Percentiles rank a stretch among this genome's conserved stretches.
These are phyloP conservation scores for Aphanomyces stellatus DNA, from an alignment of 352 stramenopile genomes.

Conservation along the genomic window DNA sequence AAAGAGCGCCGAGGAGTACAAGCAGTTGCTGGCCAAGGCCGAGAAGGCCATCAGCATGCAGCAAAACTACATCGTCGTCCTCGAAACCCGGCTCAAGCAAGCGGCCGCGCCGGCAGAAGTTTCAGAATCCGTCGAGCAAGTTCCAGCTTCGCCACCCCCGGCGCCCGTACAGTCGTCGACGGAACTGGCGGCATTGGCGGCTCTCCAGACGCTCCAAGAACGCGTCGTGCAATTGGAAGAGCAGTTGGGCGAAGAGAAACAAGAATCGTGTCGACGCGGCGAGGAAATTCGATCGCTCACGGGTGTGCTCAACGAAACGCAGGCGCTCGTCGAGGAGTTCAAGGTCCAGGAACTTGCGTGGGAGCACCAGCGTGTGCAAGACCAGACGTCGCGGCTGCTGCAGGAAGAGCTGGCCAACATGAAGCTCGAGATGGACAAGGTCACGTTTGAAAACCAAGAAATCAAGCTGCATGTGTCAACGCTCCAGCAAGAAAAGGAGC, in stretches of 20 bases:
- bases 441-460: slow-evolving; percentile 72
- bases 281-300: slow-evolving; percentile 68
- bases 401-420: slow-evolving; percentile 31
- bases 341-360: slow-evolving; percentile 60
- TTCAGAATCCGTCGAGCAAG: neutral
- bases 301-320: slow-evolving; percentile 47
- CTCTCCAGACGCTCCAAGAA: slow-evolving; percentile 62
- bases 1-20: slow-evolving; percentile 86
- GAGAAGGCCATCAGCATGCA: slow-evolving; percentile 77
- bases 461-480: slow-evolving; percentile 20
- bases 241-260: slow-evolving; percentile 69
- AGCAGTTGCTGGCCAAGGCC: slow-evolving; percentile 66
- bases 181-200: slow-evolving; percentile 25
- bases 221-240: slow-evolving; percentile 62
- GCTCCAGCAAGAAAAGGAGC: slow-evolving; percentile 23
- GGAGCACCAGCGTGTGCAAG: slow-evolving; percentile 25
- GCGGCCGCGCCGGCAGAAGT: no score
- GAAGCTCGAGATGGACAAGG: slow-evolving; percentile 53
- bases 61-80: slow-evolving; percentile 72
- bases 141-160: slow-evolving; percentile 2
- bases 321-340: slow-evolving; percentile 51
- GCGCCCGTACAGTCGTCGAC: slow-evolving; percentile 25
- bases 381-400: slow-evolving; percentile 14
- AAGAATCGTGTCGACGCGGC: slow-evolving; percentile 58
- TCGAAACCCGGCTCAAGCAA: slow-evolving; percentile 50